A percentile compares a stretch with the other conserved stretches of the same genome.
These are phyloP conservation scores for Chlorella sorokiniana DNA, from an alignment of 139 green algal genomes.

Conservation along the genomic window DNA sequence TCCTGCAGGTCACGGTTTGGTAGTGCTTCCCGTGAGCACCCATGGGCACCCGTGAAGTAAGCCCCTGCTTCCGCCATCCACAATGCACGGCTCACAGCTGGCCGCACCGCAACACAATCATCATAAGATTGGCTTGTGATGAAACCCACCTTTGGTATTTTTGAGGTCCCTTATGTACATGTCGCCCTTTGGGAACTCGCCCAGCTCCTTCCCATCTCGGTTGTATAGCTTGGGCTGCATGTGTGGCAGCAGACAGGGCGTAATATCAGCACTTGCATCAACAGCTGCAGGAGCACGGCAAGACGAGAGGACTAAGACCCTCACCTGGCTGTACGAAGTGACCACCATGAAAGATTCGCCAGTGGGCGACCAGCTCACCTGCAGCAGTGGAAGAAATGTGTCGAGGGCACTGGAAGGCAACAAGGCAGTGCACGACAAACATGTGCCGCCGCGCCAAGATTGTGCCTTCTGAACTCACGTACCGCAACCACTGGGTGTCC, in stretches of 20 bases:
- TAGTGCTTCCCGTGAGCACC: not conserved
- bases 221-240: conserved; percentile 79
- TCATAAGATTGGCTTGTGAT: too few species aligned
- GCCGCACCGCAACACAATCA: not conserved
- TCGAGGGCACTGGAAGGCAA: too few species aligned
- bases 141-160: conserved; percentile 85
- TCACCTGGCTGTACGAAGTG: conserved; percentile 45
- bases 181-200: conserved; percentile 86
- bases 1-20: conserved; percentile 22
- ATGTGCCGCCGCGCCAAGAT: too few species aligned
- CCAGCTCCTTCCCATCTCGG: conserved; percentile 78
- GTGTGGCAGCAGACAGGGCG: not conserved
- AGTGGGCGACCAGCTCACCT: conserved; percentile 73
- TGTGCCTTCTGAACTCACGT: not conserved
- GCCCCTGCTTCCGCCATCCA: not conserved
- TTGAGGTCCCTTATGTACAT: conserved; percentile 96
- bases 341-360: conserved; percentile 86
- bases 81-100: not conserved
- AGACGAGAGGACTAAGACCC: too few species aligned
- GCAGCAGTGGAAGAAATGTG: too few species aligned
- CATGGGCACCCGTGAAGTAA: not conserved
- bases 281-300: too few species aligned
- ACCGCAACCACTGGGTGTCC: conserved; percentile 75
- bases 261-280: too few species aligned
- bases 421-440: not conserved